These are phyloP conservation scores for Lasiosphaeris hirsuta DNA, from an alignment of 495 filamentous ascomycete genomes.

Conservation along the genomic window DNA sequence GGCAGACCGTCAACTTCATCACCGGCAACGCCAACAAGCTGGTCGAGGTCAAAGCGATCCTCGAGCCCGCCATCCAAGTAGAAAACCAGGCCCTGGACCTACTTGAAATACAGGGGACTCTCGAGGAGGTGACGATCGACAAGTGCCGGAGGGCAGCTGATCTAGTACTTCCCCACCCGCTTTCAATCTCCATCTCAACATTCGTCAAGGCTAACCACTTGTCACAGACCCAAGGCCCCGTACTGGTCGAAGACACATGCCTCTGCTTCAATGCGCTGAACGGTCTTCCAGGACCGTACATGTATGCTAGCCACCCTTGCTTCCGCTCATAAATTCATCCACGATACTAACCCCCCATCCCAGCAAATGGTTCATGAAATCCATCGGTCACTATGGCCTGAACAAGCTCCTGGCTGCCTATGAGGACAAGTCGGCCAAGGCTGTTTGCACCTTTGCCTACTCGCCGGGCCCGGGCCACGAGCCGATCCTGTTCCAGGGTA, in stretches of 20 bases:
- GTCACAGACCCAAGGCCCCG: slow-evolving; percentile 71
- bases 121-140: slow-evolving; percentile 84
- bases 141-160: slow-evolving; percentile 81
- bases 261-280: slow-evolving; percentile 87
- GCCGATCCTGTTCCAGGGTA: slow-evolving; percentile 85
- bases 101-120: slow-evolving; percentile 84
- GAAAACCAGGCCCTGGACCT: slow-evolving; percentile 72
- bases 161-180: slow-evolving; percentile 40
- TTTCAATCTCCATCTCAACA: neutral
- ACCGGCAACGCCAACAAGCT: slow-evolving; percentile 96
- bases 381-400: slow-evolving; percentile 75
- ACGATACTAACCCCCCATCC: neutral
- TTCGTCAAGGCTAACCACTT: neutral
- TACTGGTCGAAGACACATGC: slow-evolving; percentile 93
- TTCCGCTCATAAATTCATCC: neutral
- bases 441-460: slow-evolving; percentile 95
- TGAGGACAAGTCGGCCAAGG: slow-evolving; percentile 83
- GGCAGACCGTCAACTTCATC: slow-evolving; percentile 74
- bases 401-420: slow-evolving; percentile 91
- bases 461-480: slow-evolving; percentile 80
- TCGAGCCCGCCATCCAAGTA: slow-evolving; percentile 69
- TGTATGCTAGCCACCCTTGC: slow-evolving; percentile 57
- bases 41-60: slow-evolving; percentile 78
- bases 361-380: slow-evolving; percentile 90
- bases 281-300: slow-evolving; percentile 93